Base-by-base conservation (phyloP, 2,329 filamentous ascomycete genomes). In the Scorias spongiosa region DNA sequence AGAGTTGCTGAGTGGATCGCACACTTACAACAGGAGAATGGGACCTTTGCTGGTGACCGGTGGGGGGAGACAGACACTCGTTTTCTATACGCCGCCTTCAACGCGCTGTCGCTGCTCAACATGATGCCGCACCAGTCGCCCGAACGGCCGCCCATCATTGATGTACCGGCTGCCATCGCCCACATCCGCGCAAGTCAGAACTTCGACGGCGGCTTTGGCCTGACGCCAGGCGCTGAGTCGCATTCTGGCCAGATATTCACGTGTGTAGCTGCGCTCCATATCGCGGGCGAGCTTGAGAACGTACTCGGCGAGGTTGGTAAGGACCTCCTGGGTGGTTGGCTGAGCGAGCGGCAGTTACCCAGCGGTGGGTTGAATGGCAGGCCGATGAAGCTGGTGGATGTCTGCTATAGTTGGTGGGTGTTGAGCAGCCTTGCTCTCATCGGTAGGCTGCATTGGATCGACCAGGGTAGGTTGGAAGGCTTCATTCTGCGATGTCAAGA, bases 381-480 rank as follows among this genome's bases (percentile, higher is more conserved):
- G 41, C 91, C 91, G 0, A 91, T 96, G 66, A 98, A 98, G 69
- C 68, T 84, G 49, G 89, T 94, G 60, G 91, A 98, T 61, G 89
- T 94, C 11, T 98, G 91, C 67, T 98, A 98, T 66, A 94, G 86
- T 61, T 98, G 91, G 91, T 98, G 91, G 91, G 91, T 96, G 39
- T 68, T 89, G 57, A 89, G 84, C 58, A 94, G 88, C 60, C 67
- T 98, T 52, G 81, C 83, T 39, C 95, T 96, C 73, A 84, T 98
- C 52, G 79, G 75, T 43, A 80, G 81, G 44, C 73, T 87, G 43
- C 84, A 95, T 61, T 98, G 91, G 91, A 93, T 98, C 59, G 85
- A 98, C 66, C 75, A 79, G 41, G 71, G 80, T 45, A 84, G 84
- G 58, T 73, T 98, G 54, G 74, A 79, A 42, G 63, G 65, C 18